phyloP scores from a whole-genome alignment of 1,284 basidiomycete species.

The Cystobasidiaceae sp. region DNA sequence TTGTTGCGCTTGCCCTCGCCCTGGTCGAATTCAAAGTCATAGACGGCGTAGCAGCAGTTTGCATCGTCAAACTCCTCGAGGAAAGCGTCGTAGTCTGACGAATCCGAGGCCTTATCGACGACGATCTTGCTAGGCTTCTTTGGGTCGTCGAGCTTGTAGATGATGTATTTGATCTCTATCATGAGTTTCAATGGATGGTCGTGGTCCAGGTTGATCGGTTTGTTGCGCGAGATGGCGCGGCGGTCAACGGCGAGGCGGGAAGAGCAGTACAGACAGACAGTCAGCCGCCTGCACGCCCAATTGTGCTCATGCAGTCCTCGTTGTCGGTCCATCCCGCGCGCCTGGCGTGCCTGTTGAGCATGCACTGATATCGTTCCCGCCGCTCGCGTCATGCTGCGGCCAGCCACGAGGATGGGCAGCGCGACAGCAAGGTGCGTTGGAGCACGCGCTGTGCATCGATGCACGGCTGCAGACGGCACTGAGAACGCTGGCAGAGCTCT shows the following conservation, averaged over 20 bases:
- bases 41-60: conserved; percentile 84
- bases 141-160: conserved; percentile 64
- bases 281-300: too few species aligned
- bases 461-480: not conserved
- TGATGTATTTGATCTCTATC: conserved; percentile 69
- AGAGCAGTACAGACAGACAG: too few species aligned
- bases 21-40: conserved; percentile 82
- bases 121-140: conserved; percentile 60
- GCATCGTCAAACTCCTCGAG: conserved; percentile 65
- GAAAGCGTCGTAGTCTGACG: conserved; percentile 70
- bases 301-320: too few species aligned
- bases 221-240: not conserved
- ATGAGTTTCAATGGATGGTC: not conserved
- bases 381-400: not conserved
- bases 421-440: not conserved
- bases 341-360: not conserved
- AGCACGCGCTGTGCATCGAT: not conserved
- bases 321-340: too few species aligned
- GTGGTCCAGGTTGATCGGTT: not conserved
- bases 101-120: conserved; percentile 58
- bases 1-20: conserved; percentile 84
- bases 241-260: not conserved
- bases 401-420: too few species aligned
- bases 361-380: not conserved
- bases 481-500: not conserved